Conservation (phyloP, 306 rosid species). For the Cucurbita moschata region DNA sequence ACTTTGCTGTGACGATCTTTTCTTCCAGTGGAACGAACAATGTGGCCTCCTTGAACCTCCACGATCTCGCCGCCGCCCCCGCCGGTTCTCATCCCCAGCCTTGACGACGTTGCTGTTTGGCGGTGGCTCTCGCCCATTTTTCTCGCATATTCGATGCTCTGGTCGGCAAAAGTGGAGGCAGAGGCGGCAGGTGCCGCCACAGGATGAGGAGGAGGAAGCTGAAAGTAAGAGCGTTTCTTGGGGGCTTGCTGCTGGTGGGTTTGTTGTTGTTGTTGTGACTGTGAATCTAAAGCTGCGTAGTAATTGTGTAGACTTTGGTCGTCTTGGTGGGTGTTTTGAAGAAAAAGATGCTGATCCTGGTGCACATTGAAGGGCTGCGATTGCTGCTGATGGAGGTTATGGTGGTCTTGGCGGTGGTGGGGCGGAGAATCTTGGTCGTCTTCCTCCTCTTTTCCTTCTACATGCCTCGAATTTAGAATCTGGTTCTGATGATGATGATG, state of each 20-base stretch:
- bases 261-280: neutral
- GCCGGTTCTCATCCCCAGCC: conserved; percentile 9
- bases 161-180: conserved; percentile 2
- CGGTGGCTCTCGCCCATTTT: conserved; percentile 13
- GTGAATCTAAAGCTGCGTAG: conserved; percentile 6
- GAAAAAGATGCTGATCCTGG: conserved; percentile 10
- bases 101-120: conserved; percentile 3
- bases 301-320: conserved; percentile 1
- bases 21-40: conserved; percentile 14
- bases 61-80: conserved; percentile 13
- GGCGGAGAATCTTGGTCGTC: conserved; percentile 9
- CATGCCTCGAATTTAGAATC: conserved; percentile 5
- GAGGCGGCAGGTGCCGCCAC: conserved; percentile 1
- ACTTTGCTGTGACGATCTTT: conserved; percentile 19
- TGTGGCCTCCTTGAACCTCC: conserved; percentile 20
- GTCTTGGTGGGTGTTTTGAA: neutral
- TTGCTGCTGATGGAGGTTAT: neutral
- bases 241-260: neutral
- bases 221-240: conserved; percentile 4
- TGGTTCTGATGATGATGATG: conserved; percentile 11
- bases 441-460: conserved; percentile 10
- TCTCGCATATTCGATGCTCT: conserved; percentile 16
- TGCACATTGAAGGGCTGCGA: conserved; percentile 4
- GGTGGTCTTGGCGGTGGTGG: conserved; percentile 8
- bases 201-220: conserved; percentile 6